Evolutionary conservation across 352 stramenopile genomes (phyloP).

Genomic region (Blastocystis sp.): DNA sequence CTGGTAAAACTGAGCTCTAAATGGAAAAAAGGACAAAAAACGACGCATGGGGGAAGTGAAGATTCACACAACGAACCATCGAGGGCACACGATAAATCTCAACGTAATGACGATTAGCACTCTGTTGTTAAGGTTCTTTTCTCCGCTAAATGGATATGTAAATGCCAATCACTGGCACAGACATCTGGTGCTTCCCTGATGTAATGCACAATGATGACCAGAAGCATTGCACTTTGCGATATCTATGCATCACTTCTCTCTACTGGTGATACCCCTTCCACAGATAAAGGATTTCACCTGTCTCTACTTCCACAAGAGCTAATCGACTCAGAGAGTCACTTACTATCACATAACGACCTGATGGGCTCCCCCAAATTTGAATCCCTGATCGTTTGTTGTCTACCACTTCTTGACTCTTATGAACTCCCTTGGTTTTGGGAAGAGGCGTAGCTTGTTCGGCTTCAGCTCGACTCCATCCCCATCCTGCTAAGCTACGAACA

Average conservation of each 20-base stretch:
- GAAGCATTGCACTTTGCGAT: slow-evolving; percentile 35
- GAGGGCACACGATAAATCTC: slow-evolving; percentile 42
- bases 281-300: not conserved
- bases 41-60: not conserved
- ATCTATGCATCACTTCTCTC: not conserved
- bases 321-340: slow-evolving; percentile 9
- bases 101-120: slow-evolving; percentile 27
- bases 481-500: slow-evolving; percentile 11
- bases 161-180: not conserved
- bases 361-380: not conserved
- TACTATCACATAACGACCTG: not conserved
- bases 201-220: not conserved
- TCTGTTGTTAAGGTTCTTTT: not conserved
- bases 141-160: not conserved
- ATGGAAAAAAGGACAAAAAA: not conserved
- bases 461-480: not conserved
- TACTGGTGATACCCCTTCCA: not conserved
- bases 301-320: not conserved
- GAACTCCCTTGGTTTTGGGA: not conserved
- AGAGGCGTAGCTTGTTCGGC: not conserved
- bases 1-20: not conserved
- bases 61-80: not conserved
- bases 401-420: not conserved
- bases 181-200: not conserved
- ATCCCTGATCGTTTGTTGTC: not conserved